Evolutionary conservation across 768 basidiomycete genomes (phyloP).

Genomic region (Hericium rajendrae): DNA sequence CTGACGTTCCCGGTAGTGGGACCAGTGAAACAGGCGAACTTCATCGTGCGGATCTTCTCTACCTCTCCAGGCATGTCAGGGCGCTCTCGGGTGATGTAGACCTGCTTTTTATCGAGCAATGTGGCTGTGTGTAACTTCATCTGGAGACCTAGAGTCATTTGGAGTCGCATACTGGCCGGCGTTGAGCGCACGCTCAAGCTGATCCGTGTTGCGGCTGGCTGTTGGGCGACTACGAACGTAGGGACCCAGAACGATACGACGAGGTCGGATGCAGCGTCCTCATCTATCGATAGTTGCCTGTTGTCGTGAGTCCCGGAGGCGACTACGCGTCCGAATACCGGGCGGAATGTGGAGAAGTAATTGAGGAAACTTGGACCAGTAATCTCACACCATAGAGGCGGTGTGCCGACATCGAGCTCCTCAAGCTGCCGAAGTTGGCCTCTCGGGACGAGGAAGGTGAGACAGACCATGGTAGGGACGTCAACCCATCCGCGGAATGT

Average conservation of each 20-base stretch:
- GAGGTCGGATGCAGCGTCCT: constrained; percentile 2
- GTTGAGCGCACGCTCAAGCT: constrained; percentile 21
- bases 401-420: constrained; percentile 13
- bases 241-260: constrained; percentile 20
- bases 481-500: constrained; percentile 14
- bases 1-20: constrained; percentile 1
- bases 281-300: neutral
- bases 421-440: constrained; percentile 12
- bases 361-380: constrained; percentile 17
- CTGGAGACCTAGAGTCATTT: constrained; percentile 16
- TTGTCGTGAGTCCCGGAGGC: neutral
- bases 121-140: constrained; percentile 15
- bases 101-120: constrained; percentile 13
- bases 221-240: constrained; percentile 14
- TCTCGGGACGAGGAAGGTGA: constrained; percentile 30
- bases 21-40: constrained; percentile 3
- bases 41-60: neutral
- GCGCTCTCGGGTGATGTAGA: constrained; percentile 12
- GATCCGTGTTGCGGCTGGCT: constrained; percentile 3
- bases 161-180: constrained; percentile 3
- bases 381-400: neutral
- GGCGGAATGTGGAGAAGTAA: constrained; percentile 20
- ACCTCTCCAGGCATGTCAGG: neutral
- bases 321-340: constrained; percentile 12
- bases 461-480: constrained; percentile 29